phyloP scores from a whole-genome alignment of 2,329 filamentous ascomycete species.

The Emmonsiellopsis sp. region DNA sequence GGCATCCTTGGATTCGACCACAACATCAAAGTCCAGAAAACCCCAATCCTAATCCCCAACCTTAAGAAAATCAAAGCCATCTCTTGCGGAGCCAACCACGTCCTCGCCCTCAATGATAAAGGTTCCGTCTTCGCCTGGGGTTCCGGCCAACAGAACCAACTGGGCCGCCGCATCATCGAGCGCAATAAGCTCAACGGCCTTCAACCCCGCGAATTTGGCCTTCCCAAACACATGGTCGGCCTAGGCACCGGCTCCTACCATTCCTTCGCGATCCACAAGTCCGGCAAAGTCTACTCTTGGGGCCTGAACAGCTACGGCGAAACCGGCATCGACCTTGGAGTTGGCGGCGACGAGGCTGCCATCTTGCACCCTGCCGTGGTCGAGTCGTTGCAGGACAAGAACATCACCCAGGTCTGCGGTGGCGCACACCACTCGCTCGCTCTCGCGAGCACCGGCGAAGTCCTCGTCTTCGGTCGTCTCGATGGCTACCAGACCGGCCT shows the following conservation, averaged over 20 bases:
- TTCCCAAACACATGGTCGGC: constrained; percentile 50
- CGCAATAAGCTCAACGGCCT: constrained; percentile 48
- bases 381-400: constrained; percentile 51
- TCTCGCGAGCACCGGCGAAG: constrained; percentile 44
- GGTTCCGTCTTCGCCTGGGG: constrained; percentile 57
- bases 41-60: constrained; percentile 39
- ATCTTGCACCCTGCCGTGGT: constrained; percentile 65
- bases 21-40: constrained; percentile 35
- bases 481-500: constrained; percentile 55
- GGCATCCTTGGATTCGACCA: constrained; percentile 52
- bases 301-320: constrained; percentile 82
- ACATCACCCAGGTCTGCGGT: constrained; percentile 61
- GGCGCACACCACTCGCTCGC: constrained; percentile 66
- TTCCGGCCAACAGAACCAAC: constrained; percentile 58
- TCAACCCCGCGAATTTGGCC: constrained; percentile 48
- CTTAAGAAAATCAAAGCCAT: constrained; percentile 48
- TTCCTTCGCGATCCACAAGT: constrained; percentile 63
- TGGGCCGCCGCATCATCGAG: constrained; percentile 56
- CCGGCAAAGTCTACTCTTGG: constrained; percentile 68
- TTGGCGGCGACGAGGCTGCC: constrained; percentile 60
- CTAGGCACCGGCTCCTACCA: constrained; percentile 69
- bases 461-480: constrained; percentile 52
- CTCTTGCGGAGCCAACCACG: constrained; percentile 49
- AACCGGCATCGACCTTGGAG: constrained; percentile 57
- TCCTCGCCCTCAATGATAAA: constrained; percentile 48